A percentile compares a stretch with the other conserved stretches of the same genome.
phyloP scores from a whole-genome alignment of 208 protist species.

The Leishmania mexicana region DNA sequence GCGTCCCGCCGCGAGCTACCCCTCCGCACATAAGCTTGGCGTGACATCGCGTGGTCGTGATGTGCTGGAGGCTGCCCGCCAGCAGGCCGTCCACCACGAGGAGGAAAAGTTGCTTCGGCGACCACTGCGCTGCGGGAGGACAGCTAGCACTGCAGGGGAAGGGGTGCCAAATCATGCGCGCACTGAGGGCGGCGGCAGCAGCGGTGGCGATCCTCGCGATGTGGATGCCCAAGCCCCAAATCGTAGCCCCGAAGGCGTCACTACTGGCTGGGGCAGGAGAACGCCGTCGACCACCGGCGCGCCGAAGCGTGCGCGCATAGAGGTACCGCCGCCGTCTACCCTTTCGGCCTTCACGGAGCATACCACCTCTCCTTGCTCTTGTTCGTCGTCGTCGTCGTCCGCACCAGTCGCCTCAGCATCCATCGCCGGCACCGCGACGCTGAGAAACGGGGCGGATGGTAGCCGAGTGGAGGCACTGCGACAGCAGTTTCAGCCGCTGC shows the following conservation, averaged over 20 bases:
- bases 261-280: neutral
- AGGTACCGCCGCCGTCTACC: neutral
- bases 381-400: neutral
- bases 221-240: neutral
- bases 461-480: constrained; percentile 27
- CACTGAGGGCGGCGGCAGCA: neutral
- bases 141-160: neutral
- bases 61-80: constrained; percentile 52
- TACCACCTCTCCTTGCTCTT: neutral
- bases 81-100: constrained; percentile 39
- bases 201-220: neutral
- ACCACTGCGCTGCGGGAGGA: constrained; percentile 14
- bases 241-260: neutral
- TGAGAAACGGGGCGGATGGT: constrained; percentile 7
- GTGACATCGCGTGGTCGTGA: constrained; percentile 58
- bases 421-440: neutral
- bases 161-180: constrained; percentile 5
- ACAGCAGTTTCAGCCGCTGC: constrained; percentile 39
- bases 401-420: neutral
- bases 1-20: constrained; percentile 23
- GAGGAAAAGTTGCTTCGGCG: constrained; percentile 43
- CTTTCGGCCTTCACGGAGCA: neutral
- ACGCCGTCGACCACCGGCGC: neutral
- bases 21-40: constrained; percentile 41
- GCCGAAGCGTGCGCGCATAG: constrained; percentile 6